Percentiles rank a stretch among this genome's conserved stretches.
phyloP scores from a whole-genome alignment of 768 basidiomycete genomes.

The Hericium coralloides region DNA sequence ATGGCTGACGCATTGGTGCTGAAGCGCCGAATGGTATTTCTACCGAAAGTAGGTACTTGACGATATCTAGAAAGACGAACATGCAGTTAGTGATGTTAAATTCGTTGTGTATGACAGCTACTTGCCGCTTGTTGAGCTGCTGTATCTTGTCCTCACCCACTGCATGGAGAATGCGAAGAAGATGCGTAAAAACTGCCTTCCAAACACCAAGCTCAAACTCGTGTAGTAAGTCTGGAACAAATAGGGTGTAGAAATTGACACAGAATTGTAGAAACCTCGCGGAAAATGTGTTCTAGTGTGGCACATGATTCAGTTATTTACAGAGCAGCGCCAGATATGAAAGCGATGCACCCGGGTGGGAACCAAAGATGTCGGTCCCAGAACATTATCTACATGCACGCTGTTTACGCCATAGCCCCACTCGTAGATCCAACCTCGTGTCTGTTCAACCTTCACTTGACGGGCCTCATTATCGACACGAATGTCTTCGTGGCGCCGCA shows the following conservation, averaged over 20 bases:
- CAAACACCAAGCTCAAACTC: conserved; percentile 34
- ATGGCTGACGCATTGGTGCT: conserved; percentile 13
- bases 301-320: too few species aligned
- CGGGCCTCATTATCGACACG: conserved; percentile 5
- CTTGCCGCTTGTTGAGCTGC: too few species aligned
- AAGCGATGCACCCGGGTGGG: conserved; percentile 20
- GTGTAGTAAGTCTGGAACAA: conserved; percentile 31
- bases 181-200: conserved; percentile 28
- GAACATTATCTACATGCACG: conserved; percentile 1
- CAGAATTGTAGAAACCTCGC: conserved; percentile 14
- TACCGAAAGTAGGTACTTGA: conserved; percentile 20
- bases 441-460: conserved; percentile 1
- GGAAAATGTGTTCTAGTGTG: conserved; percentile 30
- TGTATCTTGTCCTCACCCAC: too few species aligned
- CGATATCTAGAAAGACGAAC: conserved; percentile 2
- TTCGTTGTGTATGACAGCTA: too few species aligned
- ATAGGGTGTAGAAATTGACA: conserved; percentile 19
- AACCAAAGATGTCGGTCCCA: conserved; percentile 20
- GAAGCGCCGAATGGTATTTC: conserved; percentile 16
- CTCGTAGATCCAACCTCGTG: not conserved
- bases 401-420: not conserved
- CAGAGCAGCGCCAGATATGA: not conserved
- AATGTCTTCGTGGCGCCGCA: not conserved
- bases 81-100: too few species aligned
- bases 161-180: conserved; percentile 25